Base-by-base conservation (phyloP, 805 yeast genomes). In the Pichia kluyveri region DNA sequence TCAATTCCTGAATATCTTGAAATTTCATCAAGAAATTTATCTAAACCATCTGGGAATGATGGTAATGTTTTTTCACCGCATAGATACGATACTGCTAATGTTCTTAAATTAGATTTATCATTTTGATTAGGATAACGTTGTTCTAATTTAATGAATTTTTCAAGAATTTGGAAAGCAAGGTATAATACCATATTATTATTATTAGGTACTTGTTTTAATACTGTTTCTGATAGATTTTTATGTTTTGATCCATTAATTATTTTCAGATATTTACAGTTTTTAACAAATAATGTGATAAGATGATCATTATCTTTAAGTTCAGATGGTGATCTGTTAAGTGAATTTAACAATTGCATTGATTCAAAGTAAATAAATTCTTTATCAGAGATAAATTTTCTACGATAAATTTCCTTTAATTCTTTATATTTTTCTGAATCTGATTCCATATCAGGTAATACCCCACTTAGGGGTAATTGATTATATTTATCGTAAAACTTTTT, bases 371-470 rank as follows among this genome's bases (percentile, higher is more conserved):
- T 56, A 52, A 82, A 72, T 10, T 44, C 31, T 23, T 59, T 54
- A 60, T 89, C 96, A 2, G 49, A 42, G 10, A 55, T 49, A 1
- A 85, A 81, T 56, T 82, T 83, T 1, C 60, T 65, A 17, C 72
- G 61, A 59, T 86, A 91, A 4, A 87, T 55, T 0, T 58, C 58
- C 60, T 81, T 84, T 37, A 91, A 63, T 9, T 57, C 61, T 2
- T 83, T 69, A 60, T 85, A 91, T 47, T 69, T 69, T 9, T 65
- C 62, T 0, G 96, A 82, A 51, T 80, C 79, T 0, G 96, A 77
- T 19, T 86, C 83, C 96, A 91, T 91, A 61, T 90, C 98, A 0
- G 96, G 96, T 7, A 90, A 60, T 0, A 68, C 73, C 0, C 95
- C 96, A 3, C 82, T 71, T 2, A 87, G 63, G 0, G 96, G 96